These are phyloP conservation scores for Orbilia oligospora DNA, from an alignment of 2,329 filamentous ascomycete species.

Conservation along the genomic window DNA sequence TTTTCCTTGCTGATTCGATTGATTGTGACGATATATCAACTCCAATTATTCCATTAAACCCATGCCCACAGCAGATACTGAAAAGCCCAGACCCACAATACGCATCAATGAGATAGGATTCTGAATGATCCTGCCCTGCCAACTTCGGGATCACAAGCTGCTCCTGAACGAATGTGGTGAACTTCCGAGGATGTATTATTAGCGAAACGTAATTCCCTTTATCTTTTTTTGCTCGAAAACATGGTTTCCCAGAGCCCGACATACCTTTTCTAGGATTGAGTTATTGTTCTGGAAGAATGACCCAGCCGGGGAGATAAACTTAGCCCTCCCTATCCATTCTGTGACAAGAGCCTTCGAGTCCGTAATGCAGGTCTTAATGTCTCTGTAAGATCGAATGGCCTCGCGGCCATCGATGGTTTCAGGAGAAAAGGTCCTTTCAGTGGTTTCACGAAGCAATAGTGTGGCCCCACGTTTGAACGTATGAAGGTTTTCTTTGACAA, in stretches of 20 bases:
- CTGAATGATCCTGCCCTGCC: constrained; percentile 67
- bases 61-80: constrained; percentile 88
- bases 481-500: constrained; percentile 78
- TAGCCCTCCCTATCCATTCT: constrained; percentile 87
- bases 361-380: constrained; percentile 90
- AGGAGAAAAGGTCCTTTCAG: constrained; percentile 75
- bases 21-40: constrained; percentile 88
- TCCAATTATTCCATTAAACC: constrained; percentile 71
- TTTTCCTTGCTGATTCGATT: constrained; percentile 82
- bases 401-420: constrained; percentile 70
- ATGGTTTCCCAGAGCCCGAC: neutral
- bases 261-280: constrained; percentile 81
- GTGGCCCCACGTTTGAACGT: constrained; percentile 87
- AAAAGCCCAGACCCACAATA: constrained; percentile 98
- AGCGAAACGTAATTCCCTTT: neutral
- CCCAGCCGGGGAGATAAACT: constrained; percentile 91
- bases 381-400: constrained; percentile 73
- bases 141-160: constrained; percentile 65
- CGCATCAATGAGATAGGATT: constrained; percentile 94
- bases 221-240: no score
- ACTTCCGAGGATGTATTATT: constrained; percentile 34
- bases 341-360: constrained; percentile 85
- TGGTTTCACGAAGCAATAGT: constrained; percentile 88
- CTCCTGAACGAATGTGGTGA: constrained; percentile 63
- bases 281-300: constrained; percentile 99